phyloP scores from a whole-genome alignment of 352 stramenopile species.

The Pythium scleroteichum region DNA sequence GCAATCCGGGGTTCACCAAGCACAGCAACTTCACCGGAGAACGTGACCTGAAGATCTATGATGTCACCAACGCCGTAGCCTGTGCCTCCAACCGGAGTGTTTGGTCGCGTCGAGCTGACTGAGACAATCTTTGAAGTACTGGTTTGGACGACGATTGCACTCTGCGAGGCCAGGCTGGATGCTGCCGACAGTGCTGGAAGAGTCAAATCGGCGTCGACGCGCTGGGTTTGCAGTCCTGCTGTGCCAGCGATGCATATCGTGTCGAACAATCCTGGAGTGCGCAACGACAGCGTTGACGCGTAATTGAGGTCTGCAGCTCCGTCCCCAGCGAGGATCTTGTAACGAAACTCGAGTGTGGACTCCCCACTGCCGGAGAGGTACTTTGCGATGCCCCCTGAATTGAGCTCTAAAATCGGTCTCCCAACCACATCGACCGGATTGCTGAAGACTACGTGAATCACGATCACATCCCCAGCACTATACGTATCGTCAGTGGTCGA shows the following conservation, averaged over 20 bases:
- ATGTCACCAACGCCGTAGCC: conserved; percentile 72
- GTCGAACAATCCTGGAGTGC: conserved; percentile 25
- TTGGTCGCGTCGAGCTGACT: conserved; percentile 43
- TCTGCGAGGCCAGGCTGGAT: conserved; percentile 37
- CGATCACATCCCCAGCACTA: conserved; percentile 58
- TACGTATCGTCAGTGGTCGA: conserved; percentile 52
- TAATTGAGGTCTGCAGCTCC: conserved; percentile 50
- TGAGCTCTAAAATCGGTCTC: conserved; percentile 57
- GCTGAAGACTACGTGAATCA: conserved; percentile 58
- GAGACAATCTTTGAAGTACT: conserved; percentile 36
- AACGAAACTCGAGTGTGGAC: conserved; percentile 57
- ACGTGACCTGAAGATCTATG: conserved; percentile 65
- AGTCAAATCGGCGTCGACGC: conserved; percentile 39
- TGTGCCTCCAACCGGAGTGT: conserved; percentile 30
- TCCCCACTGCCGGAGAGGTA: conserved; percentile 55
- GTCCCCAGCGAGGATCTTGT: conserved; percentile 57
- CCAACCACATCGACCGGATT: conserved; percentile 50
- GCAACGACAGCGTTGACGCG: conserved; percentile 41
- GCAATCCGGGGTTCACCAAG: conserved; percentile 39
- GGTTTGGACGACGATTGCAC: conserved; percentile 44
- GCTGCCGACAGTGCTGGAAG: conserved; percentile 32
- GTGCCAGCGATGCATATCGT: conserved; percentile 16
- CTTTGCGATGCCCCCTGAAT: conserved; percentile 56
- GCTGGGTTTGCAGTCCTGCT: neutral
- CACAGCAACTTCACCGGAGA: conserved; percentile 59